phyloP scores from a whole-genome alignment of 2,329 filamentous ascomycete genomes.

The Diaporthe australafricana region DNA sequence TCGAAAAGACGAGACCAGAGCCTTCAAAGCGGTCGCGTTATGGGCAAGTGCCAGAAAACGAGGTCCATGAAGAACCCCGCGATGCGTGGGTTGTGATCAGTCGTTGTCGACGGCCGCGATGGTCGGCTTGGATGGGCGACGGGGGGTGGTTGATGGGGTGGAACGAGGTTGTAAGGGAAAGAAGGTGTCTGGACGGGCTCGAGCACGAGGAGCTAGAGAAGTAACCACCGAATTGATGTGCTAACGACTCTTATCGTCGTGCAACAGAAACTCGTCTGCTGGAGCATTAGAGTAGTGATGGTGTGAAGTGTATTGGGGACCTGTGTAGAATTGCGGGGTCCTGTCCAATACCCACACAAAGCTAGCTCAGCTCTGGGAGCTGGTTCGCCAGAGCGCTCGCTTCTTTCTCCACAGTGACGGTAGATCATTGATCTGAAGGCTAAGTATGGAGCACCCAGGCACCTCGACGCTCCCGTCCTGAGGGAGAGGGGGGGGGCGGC shows the following conservation, averaged over 20 bases:
- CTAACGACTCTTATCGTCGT: slow-evolving; percentile 34
- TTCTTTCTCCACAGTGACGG: slow-evolving; percentile 30
- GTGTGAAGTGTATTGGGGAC: slow-evolving; percentile 26
- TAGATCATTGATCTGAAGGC: slow-evolving; percentile 26
- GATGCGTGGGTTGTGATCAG: slow-evolving; percentile 37
- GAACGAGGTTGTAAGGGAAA: slow-evolving; percentile 21
- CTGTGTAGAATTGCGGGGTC: slow-evolving; percentile 32
- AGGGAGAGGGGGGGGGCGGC: no score
- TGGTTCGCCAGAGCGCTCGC: slow-evolving; percentile 22
- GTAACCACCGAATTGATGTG: slow-evolving; percentile 28
- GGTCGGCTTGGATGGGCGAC: slow-evolving; percentile 12
- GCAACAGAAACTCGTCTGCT: slow-evolving; percentile 26
- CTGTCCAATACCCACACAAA: slow-evolving; percentile 26
- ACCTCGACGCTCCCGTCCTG: slow-evolving; percentile 1
- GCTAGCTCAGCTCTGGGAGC: slow-evolving; percentile 29
- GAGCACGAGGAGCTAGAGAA: slow-evolving; percentile 27
- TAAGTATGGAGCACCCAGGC: slow-evolving; percentile 9
- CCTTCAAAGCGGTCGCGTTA: slow-evolving; percentile 73
- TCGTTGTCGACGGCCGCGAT: slow-evolving; percentile 7
- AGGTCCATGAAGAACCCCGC: slow-evolving; percentile 51
- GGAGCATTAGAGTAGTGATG: slow-evolving; percentile 31
- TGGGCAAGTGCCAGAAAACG: slow-evolving; percentile 52
- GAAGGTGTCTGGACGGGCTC: slow-evolving; percentile 1
- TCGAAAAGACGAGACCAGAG: slow-evolving; percentile 61
- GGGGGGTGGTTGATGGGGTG: slow-evolving; percentile 1